Evolutionary conservation across 2,329 filamentous ascomycete genomes (phyloP).

Genomic region (Curvularia eragrostidis): DNA sequence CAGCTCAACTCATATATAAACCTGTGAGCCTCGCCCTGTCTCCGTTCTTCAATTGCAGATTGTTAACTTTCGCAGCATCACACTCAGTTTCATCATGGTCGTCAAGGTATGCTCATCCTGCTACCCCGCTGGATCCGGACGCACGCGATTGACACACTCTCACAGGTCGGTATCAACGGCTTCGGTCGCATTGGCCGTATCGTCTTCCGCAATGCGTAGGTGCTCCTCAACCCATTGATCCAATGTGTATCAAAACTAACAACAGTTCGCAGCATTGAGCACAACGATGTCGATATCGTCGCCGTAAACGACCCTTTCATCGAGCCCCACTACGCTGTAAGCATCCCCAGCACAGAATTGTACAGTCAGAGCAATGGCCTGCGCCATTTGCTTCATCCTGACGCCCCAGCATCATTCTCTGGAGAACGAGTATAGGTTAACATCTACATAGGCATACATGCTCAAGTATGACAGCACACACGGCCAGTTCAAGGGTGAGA

Average conservation of each 20-base stretch:
- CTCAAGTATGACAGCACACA: conserved; percentile 99
- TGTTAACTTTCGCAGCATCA: conserved; percentile 32
- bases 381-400: neutral
- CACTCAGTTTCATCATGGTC: conserved; percentile 51
- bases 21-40: conserved; percentile 26
- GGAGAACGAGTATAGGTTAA: conserved; percentile 32
- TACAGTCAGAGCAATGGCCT: neutral
- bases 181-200: conserved; percentile 99
- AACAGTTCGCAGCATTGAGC: conserved; percentile 68
- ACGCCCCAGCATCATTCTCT: neutral
- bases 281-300: conserved; percentile 87
- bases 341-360: conserved; percentile 51
- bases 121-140: conserved; percentile 27
- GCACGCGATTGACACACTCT: conserved; percentile 34
- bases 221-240: conserved; percentile 33
- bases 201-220: conserved; percentile 95
- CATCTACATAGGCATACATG: conserved; percentile 84
- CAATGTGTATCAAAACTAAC: conserved; percentile 25
- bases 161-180: conserved; percentile 95
- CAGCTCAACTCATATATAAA: conserved; percentile 31
- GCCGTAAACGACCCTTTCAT: conserved; percentile 99
- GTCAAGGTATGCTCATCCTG: conserved; percentile 52
- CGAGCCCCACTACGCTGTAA: conserved; percentile 94
- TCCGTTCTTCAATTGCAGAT: conserved; percentile 13
- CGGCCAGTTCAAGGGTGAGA: conserved; percentile 92